Evolutionary conservation across 352 stramenopile species (phyloP), one percentile per base, ranked within the genome.

Genomic region (Globisporangium paddicum): DNA sequence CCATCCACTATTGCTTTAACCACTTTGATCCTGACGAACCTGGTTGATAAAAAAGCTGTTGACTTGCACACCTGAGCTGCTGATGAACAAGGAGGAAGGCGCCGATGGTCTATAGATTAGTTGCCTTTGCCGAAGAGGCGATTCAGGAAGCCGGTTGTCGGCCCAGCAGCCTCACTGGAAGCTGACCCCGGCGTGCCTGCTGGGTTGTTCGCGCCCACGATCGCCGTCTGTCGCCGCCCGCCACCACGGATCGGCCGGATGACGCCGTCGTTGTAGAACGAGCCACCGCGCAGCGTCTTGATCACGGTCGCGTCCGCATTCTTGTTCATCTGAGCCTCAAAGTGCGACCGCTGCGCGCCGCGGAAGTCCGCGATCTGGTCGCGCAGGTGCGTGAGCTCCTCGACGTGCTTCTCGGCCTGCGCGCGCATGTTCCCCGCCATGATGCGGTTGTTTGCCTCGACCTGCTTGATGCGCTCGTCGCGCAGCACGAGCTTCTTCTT

Each of bases 401-500:
- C 79, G 16, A 94, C 79, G 57, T 96, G 87, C 53, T 94, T 91
- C 62, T 96, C 88, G 0, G 86, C 85, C 63, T 96, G 86, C 11
- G 83, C 73, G 34, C 86, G 85, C 84, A 96, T 94, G 66, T 96
- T 96, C 41, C 75, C 80, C 2, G 86, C 83, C 80, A 96, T 90
- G 60, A 90, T 84, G 46, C 83, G 79, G 55, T 93, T 90, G 69
- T 95, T 95, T 10, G 66, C 73, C 38, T 97, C 89, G n/a, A 97
- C 81, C 37, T 93, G 77, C 61, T 93, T 90, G 63, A 97, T 96
- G 32, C 89, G 84, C 34, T 97, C 87, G 64, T 97, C 89, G 34
- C 89, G 87, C 19, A 96, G 62, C n/a, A 73, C 68, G 47, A 96
- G 71, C 62, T 96, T 96, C 77, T 96, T 95, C 55, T 87, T 89